These are phyloP conservation scores for Pleurotus pulmonarius DNA, from an alignment of 768 basidiomycete genomes.

Conservation along the genomic window DNA sequence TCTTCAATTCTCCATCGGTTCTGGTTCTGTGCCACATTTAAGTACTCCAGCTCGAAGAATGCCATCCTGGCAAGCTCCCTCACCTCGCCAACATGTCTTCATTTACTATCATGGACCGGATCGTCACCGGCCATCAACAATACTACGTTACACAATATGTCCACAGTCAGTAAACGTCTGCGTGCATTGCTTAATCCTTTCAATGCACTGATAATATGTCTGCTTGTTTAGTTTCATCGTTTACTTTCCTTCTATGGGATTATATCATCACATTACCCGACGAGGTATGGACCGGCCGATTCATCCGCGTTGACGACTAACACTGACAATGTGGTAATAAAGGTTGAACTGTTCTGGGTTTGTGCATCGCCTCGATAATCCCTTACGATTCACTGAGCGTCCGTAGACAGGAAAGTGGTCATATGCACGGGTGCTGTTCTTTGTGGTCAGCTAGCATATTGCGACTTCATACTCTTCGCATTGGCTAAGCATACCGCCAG, in stretches of 20 bases:
- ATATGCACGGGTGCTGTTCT: neutral
- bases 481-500: neutral
- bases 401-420: neutral
- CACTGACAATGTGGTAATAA: neutral
- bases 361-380: neutral
- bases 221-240: neutral
- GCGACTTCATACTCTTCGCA: neutral
- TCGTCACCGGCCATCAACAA: neutral
- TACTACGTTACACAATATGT: slow-evolving; percentile 1
- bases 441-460: neutral
- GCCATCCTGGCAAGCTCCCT: no score
- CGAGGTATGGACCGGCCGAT: neutral
- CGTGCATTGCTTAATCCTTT: neutral
- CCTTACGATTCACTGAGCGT: neutral
- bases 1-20: neutral
- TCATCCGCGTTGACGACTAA: neutral
- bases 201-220: neutral
- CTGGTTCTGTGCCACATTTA: no score
- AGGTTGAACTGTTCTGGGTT: slow-evolving; percentile 1
- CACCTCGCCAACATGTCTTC: neutral
- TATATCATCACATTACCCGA: neutral
- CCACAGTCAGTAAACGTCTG: neutral
- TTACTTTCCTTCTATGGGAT: neutral
- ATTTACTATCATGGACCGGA: neutral
- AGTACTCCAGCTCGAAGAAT: no score